Percentiles rank a stretch among this genome's conserved stretches.
Evolutionary conservation across 306 rosid species (phyloP).

Genomic region (Fagus crenata): DNA sequence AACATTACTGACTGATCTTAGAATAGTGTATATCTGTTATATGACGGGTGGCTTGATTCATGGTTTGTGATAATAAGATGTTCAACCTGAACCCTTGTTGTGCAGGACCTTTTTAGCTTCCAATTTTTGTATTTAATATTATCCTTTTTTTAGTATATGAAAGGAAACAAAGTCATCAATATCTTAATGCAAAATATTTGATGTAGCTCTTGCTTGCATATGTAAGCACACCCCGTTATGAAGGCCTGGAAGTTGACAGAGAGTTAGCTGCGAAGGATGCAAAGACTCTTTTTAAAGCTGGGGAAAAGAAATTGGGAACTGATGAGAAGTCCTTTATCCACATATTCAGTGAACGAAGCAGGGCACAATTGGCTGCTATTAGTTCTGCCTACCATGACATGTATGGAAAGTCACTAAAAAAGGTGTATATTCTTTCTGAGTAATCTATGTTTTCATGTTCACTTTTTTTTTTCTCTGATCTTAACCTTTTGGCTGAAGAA

Average conservation of each 20-base stretch:
- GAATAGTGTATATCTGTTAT: not conserved
- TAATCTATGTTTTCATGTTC: not conserved
- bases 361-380: constrained; percentile 65
- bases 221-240: constrained; percentile 52
- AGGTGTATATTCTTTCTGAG: constrained; percentile 40
- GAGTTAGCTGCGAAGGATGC: constrained; percentile 44
- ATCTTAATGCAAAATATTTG: constrained; percentile 7
- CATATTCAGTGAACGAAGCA: constrained; percentile 62
- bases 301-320: constrained; percentile 54
- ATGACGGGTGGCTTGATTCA: not conserved
- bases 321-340: constrained; percentile 58
- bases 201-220: constrained; percentile 67
- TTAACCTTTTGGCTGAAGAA: not conserved
- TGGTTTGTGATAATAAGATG: not conserved
- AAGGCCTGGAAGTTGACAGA: constrained; percentile 65
- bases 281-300: constrained; percentile 45
- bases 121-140: constrained; percentile 4
- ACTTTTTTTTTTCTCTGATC: constrained; percentile 3
- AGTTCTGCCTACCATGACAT: constrained; percentile 43
- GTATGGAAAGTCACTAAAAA: constrained; percentile 58
- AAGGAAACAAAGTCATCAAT: constrained; percentile 18
- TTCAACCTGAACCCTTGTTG: not conserved
- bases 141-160: constrained; percentile 6
- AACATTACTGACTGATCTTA: too few relatives aligned
- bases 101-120: not conserved